Conservation (phyloP, 192 early-diverging fungal species). For the Backusella psychrophila region DNA sequence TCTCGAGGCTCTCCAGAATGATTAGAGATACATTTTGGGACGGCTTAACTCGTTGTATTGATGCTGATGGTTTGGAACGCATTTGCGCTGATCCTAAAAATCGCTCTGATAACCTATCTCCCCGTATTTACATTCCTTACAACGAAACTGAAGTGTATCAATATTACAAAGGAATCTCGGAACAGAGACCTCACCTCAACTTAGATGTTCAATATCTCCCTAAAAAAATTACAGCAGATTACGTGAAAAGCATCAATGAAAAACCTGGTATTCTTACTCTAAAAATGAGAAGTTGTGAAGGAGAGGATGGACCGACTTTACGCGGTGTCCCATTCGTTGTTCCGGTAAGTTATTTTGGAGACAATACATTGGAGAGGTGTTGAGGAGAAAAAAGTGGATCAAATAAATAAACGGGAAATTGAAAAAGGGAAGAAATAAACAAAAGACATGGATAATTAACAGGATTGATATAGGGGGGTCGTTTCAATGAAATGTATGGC, state of each 20-base stretch:
- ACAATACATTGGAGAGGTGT: too few species aligned
- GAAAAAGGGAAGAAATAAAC: too few species aligned
- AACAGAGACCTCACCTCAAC: conserved; percentile 62
- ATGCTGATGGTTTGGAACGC: conserved; percentile 79
- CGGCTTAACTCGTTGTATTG: conserved; percentile 86
- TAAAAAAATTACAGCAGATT: conserved; percentile 80
- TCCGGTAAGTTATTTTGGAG: conserved; percentile 36
- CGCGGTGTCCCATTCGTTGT: conserved; percentile 93
- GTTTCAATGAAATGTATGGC: conserved; percentile 99
- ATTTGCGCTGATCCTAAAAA: conserved; percentile 96
- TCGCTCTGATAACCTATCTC: conserved; percentile 65
- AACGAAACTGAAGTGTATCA: conserved; percentile 70
- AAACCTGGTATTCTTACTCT: conserved; percentile 89
- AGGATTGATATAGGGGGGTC: conserved; percentile 58
- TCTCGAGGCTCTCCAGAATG: conserved; percentile 85
- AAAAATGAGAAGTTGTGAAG: conserved; percentile 54
- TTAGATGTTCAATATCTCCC: conserved; percentile 84
- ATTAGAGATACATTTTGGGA: conserved; percentile 97
- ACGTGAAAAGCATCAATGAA: conserved; percentile 89
- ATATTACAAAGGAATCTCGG: conserved; percentile 77
- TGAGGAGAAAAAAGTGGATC: too few species aligned
- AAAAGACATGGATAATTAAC: too few species aligned
- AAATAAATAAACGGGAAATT: too few species aligned
- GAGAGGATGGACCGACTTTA: conserved; percentile 48
- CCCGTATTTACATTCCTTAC: conserved; percentile 91